Evolutionary conservation across 1,139 yeast species (phyloP).

Genomic region (Geotrichum aggregatum): DNA sequence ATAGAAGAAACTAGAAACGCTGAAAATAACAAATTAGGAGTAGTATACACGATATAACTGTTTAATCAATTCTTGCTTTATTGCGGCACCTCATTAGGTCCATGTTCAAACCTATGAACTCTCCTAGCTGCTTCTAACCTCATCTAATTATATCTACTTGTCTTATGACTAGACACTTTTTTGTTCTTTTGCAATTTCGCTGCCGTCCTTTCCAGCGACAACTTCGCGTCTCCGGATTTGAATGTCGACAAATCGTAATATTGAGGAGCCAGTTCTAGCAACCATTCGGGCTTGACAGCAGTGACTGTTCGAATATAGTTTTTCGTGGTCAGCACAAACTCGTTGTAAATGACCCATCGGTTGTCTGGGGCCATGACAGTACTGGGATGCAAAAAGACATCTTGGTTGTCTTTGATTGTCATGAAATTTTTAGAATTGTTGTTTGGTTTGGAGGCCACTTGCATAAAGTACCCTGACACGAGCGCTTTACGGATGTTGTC

Average conservation of each 20-base stretch:
- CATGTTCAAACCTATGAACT: not conserved
- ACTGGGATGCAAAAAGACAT: slow-evolving; percentile 88
- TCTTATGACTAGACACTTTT: not conserved
- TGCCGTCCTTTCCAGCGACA: slow-evolving; percentile 68
- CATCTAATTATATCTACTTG: slow-evolving; percentile 12
- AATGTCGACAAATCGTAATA: slow-evolving; percentile 74
- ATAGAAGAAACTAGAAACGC: too few relatives aligned
- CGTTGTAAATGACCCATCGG: slow-evolving; percentile 93
- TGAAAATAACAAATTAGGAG: too few relatives aligned
- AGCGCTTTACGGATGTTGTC: slow-evolving; percentile 80
- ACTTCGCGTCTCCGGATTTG: slow-evolving; percentile 75
- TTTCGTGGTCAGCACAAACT: slow-evolving; percentile 87
- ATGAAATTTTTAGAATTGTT: slow-evolving; percentile 71
- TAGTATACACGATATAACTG: too few relatives aligned
- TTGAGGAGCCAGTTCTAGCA: slow-evolving; percentile 78
- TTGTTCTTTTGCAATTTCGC: slow-evolving; percentile 26
- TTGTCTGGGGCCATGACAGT: slow-evolving; percentile 80
- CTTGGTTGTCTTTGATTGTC: slow-evolving; percentile 94
- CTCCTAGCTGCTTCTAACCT: not conserved
- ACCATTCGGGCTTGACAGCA: slow-evolving; percentile 87
- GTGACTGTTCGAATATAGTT: slow-evolving; percentile 94
- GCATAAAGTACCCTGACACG: slow-evolving; percentile 96
- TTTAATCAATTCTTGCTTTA: too few relatives aligned
- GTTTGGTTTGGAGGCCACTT: slow-evolving; percentile 57
- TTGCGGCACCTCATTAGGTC: too few relatives aligned